phyloP scores from a whole-genome alignment of 2,329 filamentous ascomycete genomes.

The Pseudocercospora cruenta region DNA sequence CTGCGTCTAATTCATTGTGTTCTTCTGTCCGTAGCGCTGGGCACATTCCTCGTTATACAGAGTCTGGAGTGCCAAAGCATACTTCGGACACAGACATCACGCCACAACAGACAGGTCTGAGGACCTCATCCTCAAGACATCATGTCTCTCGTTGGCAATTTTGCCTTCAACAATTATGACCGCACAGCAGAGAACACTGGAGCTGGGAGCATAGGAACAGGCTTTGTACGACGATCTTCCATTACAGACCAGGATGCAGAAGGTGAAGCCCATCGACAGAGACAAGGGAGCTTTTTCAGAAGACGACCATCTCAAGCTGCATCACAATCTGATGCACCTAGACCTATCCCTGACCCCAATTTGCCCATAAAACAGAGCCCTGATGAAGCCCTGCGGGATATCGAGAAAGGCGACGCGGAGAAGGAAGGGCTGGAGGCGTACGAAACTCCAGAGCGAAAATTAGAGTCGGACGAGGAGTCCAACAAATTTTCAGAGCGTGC shows the following conservation, averaged over 20 bases:
- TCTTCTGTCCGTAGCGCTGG: background rate
- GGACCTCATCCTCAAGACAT: conserved; percentile 15
- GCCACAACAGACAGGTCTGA: background rate
- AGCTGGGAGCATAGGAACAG: conserved; percentile 39
- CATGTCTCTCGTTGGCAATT: conserved; percentile 51
- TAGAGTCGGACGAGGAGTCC: conserved; percentile 28
- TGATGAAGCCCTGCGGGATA: conserved; percentile 9
- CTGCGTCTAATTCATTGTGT: background rate
- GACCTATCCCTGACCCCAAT: background rate
- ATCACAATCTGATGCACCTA: conserved; percentile 9
- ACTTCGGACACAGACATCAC: background rate
- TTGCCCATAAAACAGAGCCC: conserved; percentile 11
- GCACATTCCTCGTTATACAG: too few relatives aligned
- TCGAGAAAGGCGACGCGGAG: conserved; percentile 26
- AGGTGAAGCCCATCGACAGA: conserved; percentile 19
- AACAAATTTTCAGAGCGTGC: conserved; percentile 43
- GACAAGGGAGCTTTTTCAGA: conserved; percentile 20
- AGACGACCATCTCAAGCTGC: conserved; percentile 21
- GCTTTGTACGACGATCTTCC: conserved; percentile 30
- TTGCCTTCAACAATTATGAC: conserved; percentile 47
- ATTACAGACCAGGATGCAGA: conserved; percentile 28
- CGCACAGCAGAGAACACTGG: conserved; percentile 43
- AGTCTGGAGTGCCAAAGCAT: too few relatives aligned
- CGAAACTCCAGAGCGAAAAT: conserved; percentile 28
- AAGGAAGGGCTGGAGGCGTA: conserved; percentile 32